phyloP scores from a whole-genome alignment of 2,329 filamentous ascomycete species.

The Cryphonectria japonica region DNA sequence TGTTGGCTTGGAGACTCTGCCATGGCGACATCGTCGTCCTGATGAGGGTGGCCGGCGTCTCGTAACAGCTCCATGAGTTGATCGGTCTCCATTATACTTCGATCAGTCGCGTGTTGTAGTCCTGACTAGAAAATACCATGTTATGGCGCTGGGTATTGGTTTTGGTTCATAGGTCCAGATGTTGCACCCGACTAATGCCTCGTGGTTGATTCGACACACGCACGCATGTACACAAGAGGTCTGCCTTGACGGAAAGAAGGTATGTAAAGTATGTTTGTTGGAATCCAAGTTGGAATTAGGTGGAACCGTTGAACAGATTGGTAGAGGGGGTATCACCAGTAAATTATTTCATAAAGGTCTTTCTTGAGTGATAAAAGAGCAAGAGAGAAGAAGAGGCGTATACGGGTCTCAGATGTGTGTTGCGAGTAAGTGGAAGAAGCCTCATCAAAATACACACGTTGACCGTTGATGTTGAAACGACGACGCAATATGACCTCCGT shows the following conservation, averaged over 20 bases:
- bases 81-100: slow-evolving; percentile 10
- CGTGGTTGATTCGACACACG: neutral
- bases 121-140: neutral
- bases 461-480: neutral
- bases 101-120: slow-evolving; percentile 1
- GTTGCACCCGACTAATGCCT: neutral
- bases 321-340: neutral
- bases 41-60: neutral
- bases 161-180: neutral
- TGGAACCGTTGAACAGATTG: neutral
- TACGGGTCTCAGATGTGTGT: slow-evolving; percentile 2
- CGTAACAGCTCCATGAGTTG: slow-evolving; percentile 3
- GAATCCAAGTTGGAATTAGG: neutral
- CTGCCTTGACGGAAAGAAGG: neutral
- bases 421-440: neutral
- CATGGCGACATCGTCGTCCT: slow-evolving; percentile 17
- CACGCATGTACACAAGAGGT: neutral
- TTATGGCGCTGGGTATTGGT: neutral
- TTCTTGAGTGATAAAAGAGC: neutral
- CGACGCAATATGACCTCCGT: neutral
- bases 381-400: neutral
- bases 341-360: neutral
- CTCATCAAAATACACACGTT: neutral
- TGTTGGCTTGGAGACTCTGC: slow-evolving; percentile 12
- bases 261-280: neutral